phyloP scores from a whole-genome alignment of 2,329 filamentous ascomycete genomes.

The Thielaviopsis musarum region DNA sequence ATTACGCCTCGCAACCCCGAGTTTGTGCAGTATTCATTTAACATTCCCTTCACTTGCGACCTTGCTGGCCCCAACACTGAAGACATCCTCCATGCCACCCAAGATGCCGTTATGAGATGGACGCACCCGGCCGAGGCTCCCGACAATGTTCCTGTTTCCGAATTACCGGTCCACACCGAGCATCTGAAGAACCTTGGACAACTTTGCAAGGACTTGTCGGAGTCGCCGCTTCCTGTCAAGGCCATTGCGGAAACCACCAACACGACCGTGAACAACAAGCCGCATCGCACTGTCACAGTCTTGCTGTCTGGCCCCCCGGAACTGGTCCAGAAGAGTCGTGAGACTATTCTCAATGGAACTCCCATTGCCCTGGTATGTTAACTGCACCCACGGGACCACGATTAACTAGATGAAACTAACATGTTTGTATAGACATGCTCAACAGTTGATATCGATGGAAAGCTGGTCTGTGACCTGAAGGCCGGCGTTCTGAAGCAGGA shows the following conservation, averaged over 20 bases:
- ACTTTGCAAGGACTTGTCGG: conserved; percentile 68
- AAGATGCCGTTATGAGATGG: conserved; percentile 78
- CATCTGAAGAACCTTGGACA: conserved; percentile 67
- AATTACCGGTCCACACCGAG: conserved; percentile 78
- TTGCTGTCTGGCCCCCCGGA: conserved; percentile 80
- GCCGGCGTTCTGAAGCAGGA: conserved; percentile 53
- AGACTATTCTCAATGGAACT: conserved; percentile 78
- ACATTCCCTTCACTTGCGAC: conserved; percentile 87
- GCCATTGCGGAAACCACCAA: conserved; percentile 64
- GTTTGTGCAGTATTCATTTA: conserved; percentile 75
- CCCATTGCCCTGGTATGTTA: conserved; percentile 74
- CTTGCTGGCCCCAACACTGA: conserved; percentile 84
- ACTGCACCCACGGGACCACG: conserved; percentile 1
- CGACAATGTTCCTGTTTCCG: conserved; percentile 69
- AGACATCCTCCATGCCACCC: conserved; percentile 84
- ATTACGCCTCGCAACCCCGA: conserved; percentile 6
- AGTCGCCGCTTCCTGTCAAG: conserved; percentile 53
- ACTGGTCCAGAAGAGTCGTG: conserved; percentile 74
- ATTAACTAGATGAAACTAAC: background rate
- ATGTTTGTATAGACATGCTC: conserved; percentile 55
- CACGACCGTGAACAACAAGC: conserved; percentile 54
- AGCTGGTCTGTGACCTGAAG: conserved; percentile 62
- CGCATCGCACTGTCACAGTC: conserved; percentile 64
- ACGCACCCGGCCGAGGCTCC: conserved; percentile 77
- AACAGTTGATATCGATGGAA: conserved; percentile 82